phyloP scores from a whole-genome alignment of 192 early-diverging fungal genomes.

The Backusella psychrophila region DNA sequence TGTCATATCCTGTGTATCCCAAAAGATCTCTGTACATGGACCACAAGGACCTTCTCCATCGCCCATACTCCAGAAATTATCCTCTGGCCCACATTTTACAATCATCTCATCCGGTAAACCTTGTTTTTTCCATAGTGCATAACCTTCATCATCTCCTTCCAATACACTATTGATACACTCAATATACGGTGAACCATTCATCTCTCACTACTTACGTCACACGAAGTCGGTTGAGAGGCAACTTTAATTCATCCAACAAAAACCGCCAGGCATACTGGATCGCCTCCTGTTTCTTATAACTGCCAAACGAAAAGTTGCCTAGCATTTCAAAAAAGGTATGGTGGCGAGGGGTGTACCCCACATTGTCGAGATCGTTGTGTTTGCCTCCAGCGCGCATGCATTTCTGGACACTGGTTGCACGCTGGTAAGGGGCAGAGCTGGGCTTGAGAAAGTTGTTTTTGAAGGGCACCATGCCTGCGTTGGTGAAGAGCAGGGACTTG shows the following conservation, averaged over 20 bases:
- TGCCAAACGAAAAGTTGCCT: constrained; percentile 65
- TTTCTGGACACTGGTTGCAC: constrained; percentile 50
- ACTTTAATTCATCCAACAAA: constrained; percentile 46
- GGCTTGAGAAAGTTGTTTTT: constrained; percentile 56
- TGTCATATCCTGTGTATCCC: constrained; percentile 49
- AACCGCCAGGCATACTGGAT: constrained; percentile 60
- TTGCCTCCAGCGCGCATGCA: constrained; percentile 60
- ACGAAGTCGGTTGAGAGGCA: constrained; percentile 50
- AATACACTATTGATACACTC: constrained; percentile 36
- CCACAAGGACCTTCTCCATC: constrained; percentile 64
- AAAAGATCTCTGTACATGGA: constrained; percentile 63
- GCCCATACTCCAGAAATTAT: constrained; percentile 68
- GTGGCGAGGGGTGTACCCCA: constrained; percentile 61
- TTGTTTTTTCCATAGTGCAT: constrained; percentile 53
- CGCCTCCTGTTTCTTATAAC: constrained; percentile 48
- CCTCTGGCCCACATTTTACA: constrained; percentile 43
- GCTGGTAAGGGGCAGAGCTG: constrained; percentile 40
- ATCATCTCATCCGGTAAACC: constrained; percentile 54
- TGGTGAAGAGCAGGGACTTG: constrained; percentile 55
- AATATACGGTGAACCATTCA: background rate
- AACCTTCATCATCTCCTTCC: constrained; percentile 52
- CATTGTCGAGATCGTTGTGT: constrained; percentile 64
- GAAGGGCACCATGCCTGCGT: constrained; percentile 64
- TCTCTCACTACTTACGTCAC: constrained; percentile 48
- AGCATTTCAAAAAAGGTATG: constrained; percentile 72